Percentiles rank a stretch among this genome's conserved stretches.
phyloP scores from a whole-genome alignment of 768 basidiomycete genomes.

The Suillus occidentalis region DNA sequence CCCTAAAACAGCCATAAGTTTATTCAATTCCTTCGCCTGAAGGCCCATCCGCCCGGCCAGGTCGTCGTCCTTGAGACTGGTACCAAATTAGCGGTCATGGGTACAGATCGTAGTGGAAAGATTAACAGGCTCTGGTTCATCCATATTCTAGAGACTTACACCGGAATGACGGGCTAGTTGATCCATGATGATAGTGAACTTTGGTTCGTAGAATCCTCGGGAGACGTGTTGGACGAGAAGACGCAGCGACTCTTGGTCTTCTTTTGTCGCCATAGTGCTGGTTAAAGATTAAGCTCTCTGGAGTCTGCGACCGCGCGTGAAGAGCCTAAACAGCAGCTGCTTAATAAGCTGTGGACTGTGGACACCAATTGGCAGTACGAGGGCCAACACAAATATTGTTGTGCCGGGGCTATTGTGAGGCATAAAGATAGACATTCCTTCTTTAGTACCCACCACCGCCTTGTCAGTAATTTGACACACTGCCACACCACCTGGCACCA shows the following conservation, averaged over 20 bases:
- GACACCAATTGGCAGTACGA: background rate
- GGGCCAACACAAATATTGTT: too few relatives aligned
- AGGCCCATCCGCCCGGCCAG: slow-evolving; percentile 88
- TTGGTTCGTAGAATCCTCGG: slow-evolving; percentile 92
- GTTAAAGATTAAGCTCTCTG: background rate
- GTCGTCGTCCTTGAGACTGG: slow-evolving; percentile 91
- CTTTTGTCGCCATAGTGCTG: slow-evolving; percentile 59
- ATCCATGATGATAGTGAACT: slow-evolving; percentile 89
- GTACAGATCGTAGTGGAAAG: slow-evolving; percentile 7
- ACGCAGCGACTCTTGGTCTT: slow-evolving; percentile 79
- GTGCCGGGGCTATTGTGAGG: too few relatives aligned
- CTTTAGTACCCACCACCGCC: background rate
- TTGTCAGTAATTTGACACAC: background rate
- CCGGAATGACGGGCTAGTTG: slow-evolving; percentile 87
- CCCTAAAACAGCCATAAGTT: slow-evolving; percentile 79
- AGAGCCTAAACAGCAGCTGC: background rate
- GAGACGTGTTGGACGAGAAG: slow-evolving; percentile 91
- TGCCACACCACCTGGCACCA: too few relatives aligned
- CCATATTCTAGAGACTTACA: slow-evolving; percentile 68
- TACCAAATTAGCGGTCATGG: background rate
- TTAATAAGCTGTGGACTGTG: background rate
- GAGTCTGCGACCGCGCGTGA: background rate
- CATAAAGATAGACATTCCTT: too few relatives aligned
- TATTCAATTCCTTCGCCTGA: slow-evolving; percentile 87
- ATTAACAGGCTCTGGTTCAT: slow-evolving; percentile 23